Percentiles rank a stretch among this genome's conserved stretches.
These are phyloP conservation scores for Adenanthera pavonina DNA, from an alignment of 306 rosid species.

Conservation along the genomic window DNA sequence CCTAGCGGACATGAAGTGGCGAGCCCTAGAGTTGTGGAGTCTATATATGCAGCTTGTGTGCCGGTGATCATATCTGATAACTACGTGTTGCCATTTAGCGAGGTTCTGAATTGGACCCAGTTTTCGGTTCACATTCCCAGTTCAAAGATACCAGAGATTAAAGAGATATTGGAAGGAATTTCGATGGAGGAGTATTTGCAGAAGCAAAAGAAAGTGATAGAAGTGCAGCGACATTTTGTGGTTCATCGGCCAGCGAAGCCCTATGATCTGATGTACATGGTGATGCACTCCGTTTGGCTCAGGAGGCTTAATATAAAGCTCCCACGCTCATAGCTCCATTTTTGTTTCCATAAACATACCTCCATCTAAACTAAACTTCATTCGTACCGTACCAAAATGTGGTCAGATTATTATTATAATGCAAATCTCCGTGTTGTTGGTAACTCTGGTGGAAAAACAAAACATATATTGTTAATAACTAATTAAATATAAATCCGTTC, in stretches of 20 bases:
- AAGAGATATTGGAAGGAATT: conserved; percentile 45
- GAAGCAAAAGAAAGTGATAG: conserved; percentile 43
- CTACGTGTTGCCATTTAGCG: conserved; percentile 54
- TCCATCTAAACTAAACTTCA: too few relatives aligned
- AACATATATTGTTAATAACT: too few relatives aligned
- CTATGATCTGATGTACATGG: conserved; percentile 54
- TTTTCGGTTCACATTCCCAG: conserved; percentile 51
- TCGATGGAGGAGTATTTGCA: conserved; percentile 42
- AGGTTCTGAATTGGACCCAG: conserved; percentile 55
- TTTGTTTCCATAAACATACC: too few relatives aligned
- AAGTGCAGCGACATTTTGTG: conserved; percentile 54
- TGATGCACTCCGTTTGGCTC: conserved; percentile 60
- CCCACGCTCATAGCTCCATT: neutral
- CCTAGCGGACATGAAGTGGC: conserved; percentile 67
- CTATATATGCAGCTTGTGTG: conserved; percentile 48
- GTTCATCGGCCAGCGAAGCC: conserved; percentile 53
- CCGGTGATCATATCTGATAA: conserved; percentile 53
- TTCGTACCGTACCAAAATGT: too few relatives aligned
- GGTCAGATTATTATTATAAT: neutral
- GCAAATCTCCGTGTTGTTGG: too few relatives aligned
- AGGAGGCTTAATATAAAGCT: conserved; percentile 59
- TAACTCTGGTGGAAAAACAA: too few relatives aligned
- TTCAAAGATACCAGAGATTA: conserved; percentile 41
- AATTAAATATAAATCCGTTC: too few relatives aligned
- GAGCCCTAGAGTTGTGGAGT: conserved; percentile 59